Conservation (phyloP, 495 filamentous ascomycete genomes). For the Massariosphaeria phaeospora region DNA sequence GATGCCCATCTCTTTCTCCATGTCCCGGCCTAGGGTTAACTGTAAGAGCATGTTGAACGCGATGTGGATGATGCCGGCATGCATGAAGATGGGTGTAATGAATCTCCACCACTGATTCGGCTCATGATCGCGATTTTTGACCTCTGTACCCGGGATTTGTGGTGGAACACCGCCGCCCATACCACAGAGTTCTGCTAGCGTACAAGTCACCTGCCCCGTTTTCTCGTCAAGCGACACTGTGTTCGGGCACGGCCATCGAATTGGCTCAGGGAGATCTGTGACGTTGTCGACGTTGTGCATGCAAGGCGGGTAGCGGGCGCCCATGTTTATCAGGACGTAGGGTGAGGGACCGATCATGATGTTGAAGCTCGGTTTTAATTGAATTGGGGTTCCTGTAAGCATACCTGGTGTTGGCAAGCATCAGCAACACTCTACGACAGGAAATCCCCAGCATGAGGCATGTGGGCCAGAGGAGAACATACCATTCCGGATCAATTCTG, state of each 20-base stretch:
- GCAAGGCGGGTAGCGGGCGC: conserved; percentile 84
- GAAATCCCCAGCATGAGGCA: neutral
- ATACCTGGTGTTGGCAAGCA: conserved; percentile 46
- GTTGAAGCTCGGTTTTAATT: conserved; percentile 82
- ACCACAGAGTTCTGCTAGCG: conserved; percentile 12
- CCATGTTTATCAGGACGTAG: conserved; percentile 92
- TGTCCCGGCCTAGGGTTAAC: conserved; percentile 77
- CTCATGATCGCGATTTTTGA: conserved; percentile 45
- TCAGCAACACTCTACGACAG: neutral
- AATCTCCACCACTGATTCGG: conserved; percentile 97
- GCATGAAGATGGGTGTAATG: conserved; percentile 91
- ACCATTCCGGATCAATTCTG: conserved; percentile 78
- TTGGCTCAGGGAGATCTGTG: conserved; percentile 53
- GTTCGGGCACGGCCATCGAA: conserved; percentile 16
- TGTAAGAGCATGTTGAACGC: conserved; percentile 92
- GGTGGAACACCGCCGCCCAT: conserved; percentile 68
- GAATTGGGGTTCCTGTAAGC: conserved; percentile 71
- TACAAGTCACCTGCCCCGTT: neutral
- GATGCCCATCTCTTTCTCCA: conserved; percentile 82
- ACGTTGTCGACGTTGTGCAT: conserved; percentile 79
- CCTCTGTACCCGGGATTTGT: conserved; percentile 44
- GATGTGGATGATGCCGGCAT: conserved; percentile 90
- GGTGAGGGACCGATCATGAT: conserved; percentile 93
- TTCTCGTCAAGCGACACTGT: neutral
- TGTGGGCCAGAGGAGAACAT: conserved; percentile 36